Evolutionary conservation across 352 stramenopile genomes (phyloP).

Genomic region (Elongisporangium senticosum): DNA sequence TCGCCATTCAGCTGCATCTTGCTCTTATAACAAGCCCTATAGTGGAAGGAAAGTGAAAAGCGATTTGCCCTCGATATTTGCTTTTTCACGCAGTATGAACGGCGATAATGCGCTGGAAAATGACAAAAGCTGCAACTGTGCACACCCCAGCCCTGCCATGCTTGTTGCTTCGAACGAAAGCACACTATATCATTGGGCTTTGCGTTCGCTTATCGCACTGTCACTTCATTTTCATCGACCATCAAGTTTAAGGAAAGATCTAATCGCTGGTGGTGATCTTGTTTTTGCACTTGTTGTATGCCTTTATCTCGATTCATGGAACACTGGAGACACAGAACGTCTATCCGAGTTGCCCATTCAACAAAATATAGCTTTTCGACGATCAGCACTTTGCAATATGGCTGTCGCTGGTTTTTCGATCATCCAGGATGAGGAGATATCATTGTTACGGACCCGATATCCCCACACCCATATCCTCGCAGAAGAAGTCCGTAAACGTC

Average conservation of each 20-base stretch:
- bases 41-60: constrained; percentile 8
- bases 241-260: constrained; percentile 27
- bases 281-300: constrained; percentile 4
- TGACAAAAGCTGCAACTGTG: constrained; percentile 4
- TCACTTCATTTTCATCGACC: constrained; percentile 20
- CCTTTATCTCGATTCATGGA: constrained; percentile 3
- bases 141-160: neutral
- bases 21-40: neutral
- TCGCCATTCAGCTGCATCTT: neutral
- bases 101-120: neutral
- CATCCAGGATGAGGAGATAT: neutral
- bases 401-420: constrained; percentile 8
- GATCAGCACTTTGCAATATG: neutral
- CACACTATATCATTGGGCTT: constrained; percentile 25
- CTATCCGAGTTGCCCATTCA: neutral
- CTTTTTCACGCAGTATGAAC: constrained; percentile 15
- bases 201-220: constrained; percentile 30
- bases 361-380: neutral
- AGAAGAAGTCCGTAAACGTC: neutral
- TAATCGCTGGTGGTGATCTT: neutral
- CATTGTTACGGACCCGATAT: neutral
- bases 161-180: constrained; percentile 4
- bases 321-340: constrained; percentile 1
- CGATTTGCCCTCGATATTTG: constrained; percentile 32
- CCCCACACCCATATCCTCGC: neutral